Evolutionary conservation across 352 stramenopile species (phyloP), one percentile per base, ranked within the genome.

Genomic region (Pelagophyceae sp.): DNA sequence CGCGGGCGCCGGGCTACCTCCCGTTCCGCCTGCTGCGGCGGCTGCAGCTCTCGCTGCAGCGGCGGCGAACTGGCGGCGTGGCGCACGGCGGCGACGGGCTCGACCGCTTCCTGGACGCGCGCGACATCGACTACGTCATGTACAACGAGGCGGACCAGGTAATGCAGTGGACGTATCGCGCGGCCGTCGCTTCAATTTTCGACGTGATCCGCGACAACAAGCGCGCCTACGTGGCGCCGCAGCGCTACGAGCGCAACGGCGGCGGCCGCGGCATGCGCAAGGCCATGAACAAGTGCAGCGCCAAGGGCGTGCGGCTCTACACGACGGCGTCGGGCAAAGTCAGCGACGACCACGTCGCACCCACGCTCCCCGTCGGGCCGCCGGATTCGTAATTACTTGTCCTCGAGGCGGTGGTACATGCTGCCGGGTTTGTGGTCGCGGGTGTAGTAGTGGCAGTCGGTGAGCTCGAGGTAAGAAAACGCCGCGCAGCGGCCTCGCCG

Each of bases 161-260:
- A 1, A 20, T 74, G 19, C 37, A 74, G 35, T 74, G 51, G 5
- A 33, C 23, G 58, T 67, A 33, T 33, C 6, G 29, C 17, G 61
- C 61, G 15, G 67, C 33, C 20, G 20, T 51, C 11, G 1, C 27
- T n/a, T 58, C 20, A 1, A 19, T 33, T n/a, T 74, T 74, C 67
- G 67, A 11, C 67, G 67, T 74, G 6, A 33, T 74, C 35, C 6
- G 17, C 67, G 35, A 51, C 35, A 19, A 20, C 38, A 0, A 0
- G 20, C 11, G 25, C 11, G 6, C 6, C 67, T 74, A 54, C 67
- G 67, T 74, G 15, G 67, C 33, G 20, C 67, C 67, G 5, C 67
- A 74, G 37, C 67, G 67, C 67, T 74, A 74, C 67, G 67, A 74
- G n/a, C n/a, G n/a, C n/a, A n/a, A n/a, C n/a, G n/a, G n/a, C n/a